phyloP scores from a whole-genome alignment of 768 basidiomycete genomes.

The Tricholoma furcatifolium region DNA sequence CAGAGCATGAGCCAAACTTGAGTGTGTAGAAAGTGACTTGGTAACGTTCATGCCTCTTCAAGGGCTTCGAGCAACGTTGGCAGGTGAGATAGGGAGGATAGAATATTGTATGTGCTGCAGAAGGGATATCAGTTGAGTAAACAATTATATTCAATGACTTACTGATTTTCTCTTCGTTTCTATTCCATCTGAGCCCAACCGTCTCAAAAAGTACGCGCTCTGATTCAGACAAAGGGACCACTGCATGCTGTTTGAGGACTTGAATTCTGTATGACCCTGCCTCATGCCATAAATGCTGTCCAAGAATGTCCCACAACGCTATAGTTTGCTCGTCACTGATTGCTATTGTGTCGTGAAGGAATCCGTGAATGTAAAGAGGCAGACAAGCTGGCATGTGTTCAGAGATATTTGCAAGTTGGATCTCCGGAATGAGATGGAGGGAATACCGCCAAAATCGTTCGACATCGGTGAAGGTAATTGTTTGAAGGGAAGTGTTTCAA shows the following conservation, averaged over 20 bases:
- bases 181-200: not conserved
- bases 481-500: too few relatives aligned
- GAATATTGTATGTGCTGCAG: not conserved
- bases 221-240: not conserved
- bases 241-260: not conserved
- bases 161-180: not conserved
- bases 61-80: not conserved
- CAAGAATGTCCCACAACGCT: not conserved
- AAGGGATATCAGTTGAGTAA: not conserved
- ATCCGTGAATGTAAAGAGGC: not conserved
- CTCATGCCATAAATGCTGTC: not conserved
- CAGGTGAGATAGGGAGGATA: not conserved
- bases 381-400: not conserved
- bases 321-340: not conserved
- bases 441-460: not conserved
- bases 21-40: not conserved
- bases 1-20: not conserved
- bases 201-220: not conserved
- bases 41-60: not conserved
- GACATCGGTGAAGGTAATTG: too few relatives aligned
- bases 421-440: not conserved
- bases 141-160: not conserved
- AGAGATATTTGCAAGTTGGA: not conserved
- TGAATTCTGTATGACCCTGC: not conserved
- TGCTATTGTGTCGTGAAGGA: not conserved